Conservation (phyloP, 208 protist species). For the Herpetomonas tarakana region DNA sequence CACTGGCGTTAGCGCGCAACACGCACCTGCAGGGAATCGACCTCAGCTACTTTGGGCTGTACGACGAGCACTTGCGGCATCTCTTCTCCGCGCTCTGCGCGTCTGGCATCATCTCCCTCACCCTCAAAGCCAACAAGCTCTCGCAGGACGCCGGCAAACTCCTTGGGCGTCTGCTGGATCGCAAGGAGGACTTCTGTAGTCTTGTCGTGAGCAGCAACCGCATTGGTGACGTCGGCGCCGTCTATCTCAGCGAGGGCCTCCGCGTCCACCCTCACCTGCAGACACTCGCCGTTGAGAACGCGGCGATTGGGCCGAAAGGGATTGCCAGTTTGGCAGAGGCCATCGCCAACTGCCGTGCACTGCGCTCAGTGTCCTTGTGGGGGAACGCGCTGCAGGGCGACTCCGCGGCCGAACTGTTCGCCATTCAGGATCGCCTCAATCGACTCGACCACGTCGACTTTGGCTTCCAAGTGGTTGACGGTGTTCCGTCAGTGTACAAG, state of each 20-base stretch:
- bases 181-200: slow-evolving; percentile 41
- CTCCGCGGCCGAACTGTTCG: slow-evolving; percentile 32
- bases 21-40: slow-evolving; percentile 35
- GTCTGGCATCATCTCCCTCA: slow-evolving; percentile 36
- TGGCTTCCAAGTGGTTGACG: slow-evolving; percentile 29
- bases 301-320: slow-evolving; percentile 54
- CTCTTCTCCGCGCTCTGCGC: slow-evolving; percentile 48
- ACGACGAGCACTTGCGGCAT: slow-evolving; percentile 36
- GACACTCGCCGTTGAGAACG: slow-evolving; percentile 37
- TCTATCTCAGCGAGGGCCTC: slow-evolving; percentile 32
- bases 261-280: slow-evolving; percentile 35
- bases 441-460: slow-evolving; percentile 50
- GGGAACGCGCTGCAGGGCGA: slow-evolving; percentile 62
- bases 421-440: slow-evolving; percentile 37
- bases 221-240: slow-evolving; percentile 53
- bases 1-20: slow-evolving; percentile 43
- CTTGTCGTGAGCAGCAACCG: slow-evolving; percentile 68
- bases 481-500: slow-evolving; percentile 12
- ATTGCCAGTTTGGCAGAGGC: slow-evolving; percentile 37
- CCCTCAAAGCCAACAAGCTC: slow-evolving; percentile 64
- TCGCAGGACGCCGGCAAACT: slow-evolving; percentile 53
- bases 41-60: slow-evolving; percentile 52
- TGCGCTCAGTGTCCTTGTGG: slow-evolving; percentile 56
- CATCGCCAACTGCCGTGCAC: slow-evolving; percentile 25
- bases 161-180: slow-evolving; percentile 51